Percentiles rank a stretch among this genome's conserved stretches.
Conservation (phyloP, 176 grass and related monocot genomes). For the Phyllostachys edulis region DNA sequence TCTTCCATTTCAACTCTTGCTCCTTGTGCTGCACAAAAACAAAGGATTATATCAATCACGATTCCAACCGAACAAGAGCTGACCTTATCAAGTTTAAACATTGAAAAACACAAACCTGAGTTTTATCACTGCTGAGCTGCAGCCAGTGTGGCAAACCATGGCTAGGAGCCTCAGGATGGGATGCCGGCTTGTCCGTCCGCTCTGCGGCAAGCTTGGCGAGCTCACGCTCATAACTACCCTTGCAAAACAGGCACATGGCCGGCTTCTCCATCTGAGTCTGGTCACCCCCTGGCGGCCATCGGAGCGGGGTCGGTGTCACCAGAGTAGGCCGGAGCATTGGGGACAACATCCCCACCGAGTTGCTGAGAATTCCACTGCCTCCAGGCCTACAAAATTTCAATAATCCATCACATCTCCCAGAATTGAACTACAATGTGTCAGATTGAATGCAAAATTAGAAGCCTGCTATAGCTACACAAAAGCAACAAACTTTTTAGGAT, state of each 20-base stretch:
- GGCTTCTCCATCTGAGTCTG: constrained; percentile 20
- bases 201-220: constrained; percentile 49
- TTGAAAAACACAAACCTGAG: constrained; percentile 41
- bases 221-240: constrained; percentile 56
- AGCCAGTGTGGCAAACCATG: constrained; percentile 75
- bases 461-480: neutral
- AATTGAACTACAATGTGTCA: neutral
- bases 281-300: constrained; percentile 13
- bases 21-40: constrained; percentile 55
- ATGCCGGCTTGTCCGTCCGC: constrained; percentile 32
- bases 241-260: constrained; percentile 62
- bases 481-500: constrained; percentile 2
- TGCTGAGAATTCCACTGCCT: constrained; percentile 47
- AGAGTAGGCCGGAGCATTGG: constrained; percentile 33
- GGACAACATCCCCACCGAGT: constrained; percentile 36
- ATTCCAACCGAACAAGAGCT: neutral
- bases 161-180: constrained; percentile 19
- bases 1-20: constrained; percentile 61
- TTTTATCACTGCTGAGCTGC: constrained; percentile 43
- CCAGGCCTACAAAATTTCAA: constrained; percentile 56
- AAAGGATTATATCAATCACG: constrained; percentile 9
- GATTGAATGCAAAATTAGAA: constrained; percentile 6
- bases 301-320: constrained; percentile 1
- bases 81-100: neutral
- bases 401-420: constrained; percentile 20